Conservation (phyloP, 2,329 filamentous ascomycete species). For the Penicillium sp. region DNA sequence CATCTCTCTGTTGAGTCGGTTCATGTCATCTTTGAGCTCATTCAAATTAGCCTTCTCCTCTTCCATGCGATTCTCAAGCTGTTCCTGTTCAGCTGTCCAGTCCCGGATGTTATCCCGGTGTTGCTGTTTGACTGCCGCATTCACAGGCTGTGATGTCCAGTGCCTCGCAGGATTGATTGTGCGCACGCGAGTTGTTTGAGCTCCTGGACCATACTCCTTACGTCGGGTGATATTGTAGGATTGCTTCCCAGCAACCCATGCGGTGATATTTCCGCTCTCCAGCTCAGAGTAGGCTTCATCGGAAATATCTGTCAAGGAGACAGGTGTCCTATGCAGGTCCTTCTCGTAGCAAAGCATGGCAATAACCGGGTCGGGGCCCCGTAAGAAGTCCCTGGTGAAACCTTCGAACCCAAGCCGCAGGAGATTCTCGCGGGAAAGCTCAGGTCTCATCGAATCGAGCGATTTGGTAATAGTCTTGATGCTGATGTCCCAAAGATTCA, state of each 20-base stretch:
- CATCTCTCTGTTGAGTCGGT: constrained; percentile 39
- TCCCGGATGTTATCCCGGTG: constrained; percentile 54
- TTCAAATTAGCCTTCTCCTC: constrained; percentile 30
- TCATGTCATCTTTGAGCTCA: constrained; percentile 20
- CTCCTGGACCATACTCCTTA: constrained; percentile 75
- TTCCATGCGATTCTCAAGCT: constrained; percentile 28
- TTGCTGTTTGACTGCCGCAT: constrained; percentile 58
- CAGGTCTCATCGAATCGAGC: constrained; percentile 57
- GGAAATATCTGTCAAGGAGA: constrained; percentile 63
- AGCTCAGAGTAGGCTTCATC: constrained; percentile 70
- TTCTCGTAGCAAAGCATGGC: constrained; percentile 82
- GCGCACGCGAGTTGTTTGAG: constrained; percentile 67
- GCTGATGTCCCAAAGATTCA: constrained; percentile 69
- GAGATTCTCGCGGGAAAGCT: constrained; percentile 59
- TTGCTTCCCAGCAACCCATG: constrained; percentile 69
- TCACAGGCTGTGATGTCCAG: constrained; percentile 78
- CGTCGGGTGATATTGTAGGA: constrained; percentile 68
- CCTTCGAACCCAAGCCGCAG: constrained; percentile 67
- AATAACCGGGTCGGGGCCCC: constrained; percentile 78
- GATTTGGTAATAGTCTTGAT: constrained; percentile 64
- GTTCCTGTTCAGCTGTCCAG: constrained; percentile 44
- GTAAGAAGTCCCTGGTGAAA: constrained; percentile 75
- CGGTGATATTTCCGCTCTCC: constrained; percentile 57
- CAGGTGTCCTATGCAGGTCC: constrained; percentile 66
- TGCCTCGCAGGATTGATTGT: constrained; percentile 61